Evolutionary conservation across 257 asterid species (phyloP).

Genomic region (Gentiana dahurica): DNA sequence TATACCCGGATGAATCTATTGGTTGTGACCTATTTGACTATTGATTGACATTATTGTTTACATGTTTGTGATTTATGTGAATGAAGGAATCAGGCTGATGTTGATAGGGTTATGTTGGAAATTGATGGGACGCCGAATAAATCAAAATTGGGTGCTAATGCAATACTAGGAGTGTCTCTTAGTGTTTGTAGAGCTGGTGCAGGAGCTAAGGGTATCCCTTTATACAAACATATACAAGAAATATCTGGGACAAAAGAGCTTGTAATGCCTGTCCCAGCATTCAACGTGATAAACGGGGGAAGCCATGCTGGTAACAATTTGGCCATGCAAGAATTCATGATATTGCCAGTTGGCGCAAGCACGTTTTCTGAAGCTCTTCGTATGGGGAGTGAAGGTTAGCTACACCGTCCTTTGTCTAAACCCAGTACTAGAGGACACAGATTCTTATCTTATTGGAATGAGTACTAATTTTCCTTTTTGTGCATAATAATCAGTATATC

Average conservation of each 20-base stretch:
- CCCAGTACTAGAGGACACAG: background rate
- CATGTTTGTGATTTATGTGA: slow-evolving; percentile 3
- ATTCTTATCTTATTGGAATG: background rate
- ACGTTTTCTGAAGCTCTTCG: slow-evolving; percentile 78
- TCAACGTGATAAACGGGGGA: slow-evolving; percentile 95
- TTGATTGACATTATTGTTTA: too few species aligned
- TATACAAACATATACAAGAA: slow-evolving; percentile 89
- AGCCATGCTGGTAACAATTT: slow-evolving; percentile 98
- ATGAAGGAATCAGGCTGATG: slow-evolving; percentile 67
- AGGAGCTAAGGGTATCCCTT: slow-evolving; percentile 79
- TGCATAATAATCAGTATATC: slow-evolving; percentile 53
- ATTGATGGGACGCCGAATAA: slow-evolving; percentile 92
- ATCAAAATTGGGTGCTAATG: slow-evolving; percentile 93
- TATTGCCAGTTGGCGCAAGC: slow-evolving; percentile 88
- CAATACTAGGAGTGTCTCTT: slow-evolving; percentile 92
- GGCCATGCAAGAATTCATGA: slow-evolving; percentile 99
- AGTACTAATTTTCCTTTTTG: background rate
- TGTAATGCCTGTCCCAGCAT: slow-evolving; percentile 98
- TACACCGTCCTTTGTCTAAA: background rate
- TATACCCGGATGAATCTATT: too few species aligned
- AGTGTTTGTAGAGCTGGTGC: slow-evolving; percentile 98
- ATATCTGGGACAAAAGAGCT: slow-evolving; percentile 76
- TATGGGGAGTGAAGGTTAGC: slow-evolving; percentile 95
- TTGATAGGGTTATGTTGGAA: slow-evolving; percentile 80
- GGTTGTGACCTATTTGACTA: background rate